A percentile compares a stretch with the other conserved stretches of the same genome.
Conservation (phyloP, 257 asterid species). For the Lithospermum erythrorhizon region DNA sequence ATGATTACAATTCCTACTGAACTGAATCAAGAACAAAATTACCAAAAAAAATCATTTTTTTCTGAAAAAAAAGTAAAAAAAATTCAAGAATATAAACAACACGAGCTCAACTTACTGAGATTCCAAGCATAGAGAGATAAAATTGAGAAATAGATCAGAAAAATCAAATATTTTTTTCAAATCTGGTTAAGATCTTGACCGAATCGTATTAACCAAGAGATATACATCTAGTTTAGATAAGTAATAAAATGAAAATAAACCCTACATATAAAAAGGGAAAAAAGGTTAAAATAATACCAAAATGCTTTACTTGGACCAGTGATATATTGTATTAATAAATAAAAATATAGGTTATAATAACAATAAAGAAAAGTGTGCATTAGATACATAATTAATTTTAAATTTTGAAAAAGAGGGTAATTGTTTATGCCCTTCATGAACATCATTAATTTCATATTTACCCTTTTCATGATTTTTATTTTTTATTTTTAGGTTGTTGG, state of each 20-base stretch:
- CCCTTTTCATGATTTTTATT: background rate
- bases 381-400: too few relatives aligned
- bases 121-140: background rate
- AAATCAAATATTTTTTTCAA: background rate
- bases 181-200: background rate
- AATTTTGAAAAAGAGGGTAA: too few relatives aligned
- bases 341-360: background rate
- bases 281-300: background rate
- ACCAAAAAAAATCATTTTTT: too few relatives aligned
- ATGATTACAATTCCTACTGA: background rate
- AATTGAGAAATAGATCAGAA: background rate
- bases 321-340: background rate
- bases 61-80: too few relatives aligned
- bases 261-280: background rate
- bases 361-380: background rate
- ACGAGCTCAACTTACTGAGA: background rate
- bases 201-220: background rate
- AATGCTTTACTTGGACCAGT: background rate
- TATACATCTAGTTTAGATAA: background rate
- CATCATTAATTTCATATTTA: background rate
- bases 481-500: background rate
- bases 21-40: background rate
- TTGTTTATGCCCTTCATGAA: too few relatives aligned
- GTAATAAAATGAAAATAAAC: background rate
- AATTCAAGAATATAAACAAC: background rate